Percentiles rank a stretch among this genome's conserved stretches.
Conservation (phyloP, 352 stramenopile species). For the Blastocystis sp. region DNA sequence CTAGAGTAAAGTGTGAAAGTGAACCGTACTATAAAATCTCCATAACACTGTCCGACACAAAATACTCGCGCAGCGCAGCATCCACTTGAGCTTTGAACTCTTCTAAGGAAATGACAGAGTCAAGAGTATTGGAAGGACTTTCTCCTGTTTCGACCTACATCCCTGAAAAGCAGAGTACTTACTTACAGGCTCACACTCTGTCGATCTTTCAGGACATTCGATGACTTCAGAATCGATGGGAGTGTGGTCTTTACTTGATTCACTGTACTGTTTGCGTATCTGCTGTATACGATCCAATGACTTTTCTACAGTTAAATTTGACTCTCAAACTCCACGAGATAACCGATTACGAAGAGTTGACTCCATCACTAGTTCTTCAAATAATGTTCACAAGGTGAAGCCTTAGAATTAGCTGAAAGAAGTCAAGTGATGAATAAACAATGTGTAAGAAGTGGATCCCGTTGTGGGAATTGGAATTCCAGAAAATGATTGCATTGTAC, state of each 20-base stretch:
- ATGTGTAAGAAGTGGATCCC: not conserved
- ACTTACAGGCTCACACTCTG: not conserved
- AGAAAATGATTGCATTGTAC: not conserved
- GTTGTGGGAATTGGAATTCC: not conserved
- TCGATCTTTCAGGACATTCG: not conserved
- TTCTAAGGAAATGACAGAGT: slow-evolving; percentile 64
- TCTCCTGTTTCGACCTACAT: not conserved
- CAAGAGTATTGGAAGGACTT: not conserved
- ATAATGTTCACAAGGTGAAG: too few relatives aligned
- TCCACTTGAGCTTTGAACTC: slow-evolving; percentile 83
- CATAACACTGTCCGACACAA: slow-evolving; percentile 69
- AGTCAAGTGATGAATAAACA: not conserved
- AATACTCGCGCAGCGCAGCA: slow-evolving; percentile 79
- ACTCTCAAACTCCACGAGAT: not conserved
- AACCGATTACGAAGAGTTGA: slow-evolving; percentile 5
- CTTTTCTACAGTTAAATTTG: not conserved
- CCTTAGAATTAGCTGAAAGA: too few relatives aligned
- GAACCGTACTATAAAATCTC: slow-evolving; percentile 52
- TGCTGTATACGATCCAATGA: not conserved
- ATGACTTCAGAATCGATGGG: not conserved
- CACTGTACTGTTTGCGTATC: not conserved
- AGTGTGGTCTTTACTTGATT: not conserved
- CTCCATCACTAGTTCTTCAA: slow-evolving; percentile 1
- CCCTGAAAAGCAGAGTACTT: not conserved
- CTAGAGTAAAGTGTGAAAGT: slow-evolving; percentile 28